Percentiles rank a stretch among this genome's conserved stretches.
Evolutionary conservation across 2,329 filamentous ascomycete genomes (phyloP).

Genomic region (Periconia sp.): DNA sequence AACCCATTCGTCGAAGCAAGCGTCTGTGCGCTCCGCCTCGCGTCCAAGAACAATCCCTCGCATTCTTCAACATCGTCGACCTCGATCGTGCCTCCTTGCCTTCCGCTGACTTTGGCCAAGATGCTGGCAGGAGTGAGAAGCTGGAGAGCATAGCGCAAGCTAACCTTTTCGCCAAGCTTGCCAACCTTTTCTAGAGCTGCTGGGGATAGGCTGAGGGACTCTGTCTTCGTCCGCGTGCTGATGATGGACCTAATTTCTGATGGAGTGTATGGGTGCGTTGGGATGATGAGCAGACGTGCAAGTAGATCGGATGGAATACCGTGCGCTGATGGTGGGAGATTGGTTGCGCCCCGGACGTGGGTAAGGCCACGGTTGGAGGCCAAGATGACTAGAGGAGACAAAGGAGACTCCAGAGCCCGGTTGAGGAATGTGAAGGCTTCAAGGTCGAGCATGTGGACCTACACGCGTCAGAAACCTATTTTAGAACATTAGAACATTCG

Average conservation of each 20-base stretch:
- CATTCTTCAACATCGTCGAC: constrained; percentile 63
- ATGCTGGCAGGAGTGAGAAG: constrained; percentile 89
- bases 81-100: constrained; percentile 54
- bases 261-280: constrained; percentile 85
- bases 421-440: constrained; percentile 99
- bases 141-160: constrained; percentile 90
- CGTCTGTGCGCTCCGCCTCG: constrained; percentile 52
- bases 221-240: constrained; percentile 79
- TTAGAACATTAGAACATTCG: background rate
- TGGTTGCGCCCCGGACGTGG: constrained; percentile 83
- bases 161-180: constrained; percentile 85
- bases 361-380: constrained; percentile 96
- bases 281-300: constrained; percentile 91
- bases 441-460: constrained; percentile 99
- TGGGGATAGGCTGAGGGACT: constrained; percentile 79
- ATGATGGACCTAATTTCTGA: constrained; percentile 95
- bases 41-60: constrained; percentile 55
- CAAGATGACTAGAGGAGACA: constrained; percentile 95
- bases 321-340: constrained; percentile 73
- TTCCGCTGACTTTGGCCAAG: constrained; percentile 73
- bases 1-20: constrained; percentile 37
- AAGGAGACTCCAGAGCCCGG: constrained; percentile 91
- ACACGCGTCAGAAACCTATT: constrained; percentile 13
- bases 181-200: constrained; percentile 86
- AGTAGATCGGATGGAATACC: constrained; percentile 94